Evolutionary conservation across 2,329 filamentous ascomycete genomes (phyloP), one percentile per base, ranked within the genome.

Genomic region (Alternaria tenuissima): DNA sequence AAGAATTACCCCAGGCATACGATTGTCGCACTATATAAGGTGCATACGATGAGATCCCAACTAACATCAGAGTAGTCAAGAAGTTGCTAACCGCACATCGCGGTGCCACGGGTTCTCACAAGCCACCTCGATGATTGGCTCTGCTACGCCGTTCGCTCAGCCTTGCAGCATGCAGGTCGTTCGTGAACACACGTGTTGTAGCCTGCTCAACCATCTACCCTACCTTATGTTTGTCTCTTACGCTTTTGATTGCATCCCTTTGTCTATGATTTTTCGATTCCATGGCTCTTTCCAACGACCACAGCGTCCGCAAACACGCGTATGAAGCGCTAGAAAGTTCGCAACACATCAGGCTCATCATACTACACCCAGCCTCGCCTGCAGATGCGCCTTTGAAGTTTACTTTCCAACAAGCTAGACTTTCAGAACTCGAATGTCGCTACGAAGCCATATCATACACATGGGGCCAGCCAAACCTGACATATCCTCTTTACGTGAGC

Each of bases 371-470:
- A 5, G 48, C 32, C 14, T 9, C 2, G 2, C 39, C 24, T 2
- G 11, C 4, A 14, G 22, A 52, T 2, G 22, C 1, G 4, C 48
- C 34, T 4, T 9, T 52, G 3, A 1, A 26, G 1, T 0, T 26
- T 2, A 26, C 24, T 7, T 26, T 7, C 7, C 1, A 26, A 0
- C 24, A 26, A 7, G 24, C 24, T 26, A 26, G 0, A 7, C 24
- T 26, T 2, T 26, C 24, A 2, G 24, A 26, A 2, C 24, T 26
- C 2, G 0, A 52, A 28, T 22, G 36, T 0, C 9, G 16, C 0
- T 67, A 63, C 20, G 63, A 69, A 2, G 64, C 66, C 0, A 28
- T 69, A 7, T 67, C 58, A 3, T 67, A 65, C 16, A 59, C 59
- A 3, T 67, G 63, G 64, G 62, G 62, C 0, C 30, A 54, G 5